Evolutionary conservation across 176 grass and related monocot species (phyloP).

Genomic region (Olyra latifolia): DNA sequence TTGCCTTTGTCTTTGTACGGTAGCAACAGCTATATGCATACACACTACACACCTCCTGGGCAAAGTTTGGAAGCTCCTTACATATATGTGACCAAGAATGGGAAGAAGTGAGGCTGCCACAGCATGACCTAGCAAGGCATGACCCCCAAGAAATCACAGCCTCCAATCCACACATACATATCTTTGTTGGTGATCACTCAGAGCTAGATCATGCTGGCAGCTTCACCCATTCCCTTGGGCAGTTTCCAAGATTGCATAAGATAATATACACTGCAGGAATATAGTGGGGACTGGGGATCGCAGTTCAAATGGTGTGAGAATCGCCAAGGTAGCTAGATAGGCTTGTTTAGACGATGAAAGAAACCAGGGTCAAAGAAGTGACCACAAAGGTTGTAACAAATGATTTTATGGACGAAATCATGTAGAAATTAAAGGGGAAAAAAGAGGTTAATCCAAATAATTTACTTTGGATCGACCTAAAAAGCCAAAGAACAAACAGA

Average conservation of each 20-base stretch:
- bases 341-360: not conserved
- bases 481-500: not conserved
- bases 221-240: conserved; percentile 75
- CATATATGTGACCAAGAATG: conserved; percentile 24
- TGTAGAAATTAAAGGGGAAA: not conserved
- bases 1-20: not conserved
- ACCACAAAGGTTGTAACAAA: not conserved
- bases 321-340: not conserved
- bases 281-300: too few species aligned
- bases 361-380: not conserved
- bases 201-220: conserved; percentile 91
- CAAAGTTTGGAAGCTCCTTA: not conserved
- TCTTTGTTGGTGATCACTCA: conserved; percentile 30
- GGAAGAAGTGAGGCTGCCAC: conserved; percentile 75
- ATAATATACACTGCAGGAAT: not conserved
- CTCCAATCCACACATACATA: not conserved
- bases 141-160: conserved; percentile 16
- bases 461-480: not conserved
- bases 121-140: conserved; percentile 81
- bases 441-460: not conserved
- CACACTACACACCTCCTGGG: not conserved
- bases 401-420: not conserved
- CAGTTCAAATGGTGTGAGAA: too few species aligned
- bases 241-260: conserved; percentile 42
- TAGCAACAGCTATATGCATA: not conserved